These are phyloP conservation scores for Xylariaceae sp. DNA, from an alignment of 2,329 filamentous ascomycete genomes.

Conservation along the genomic window DNA sequence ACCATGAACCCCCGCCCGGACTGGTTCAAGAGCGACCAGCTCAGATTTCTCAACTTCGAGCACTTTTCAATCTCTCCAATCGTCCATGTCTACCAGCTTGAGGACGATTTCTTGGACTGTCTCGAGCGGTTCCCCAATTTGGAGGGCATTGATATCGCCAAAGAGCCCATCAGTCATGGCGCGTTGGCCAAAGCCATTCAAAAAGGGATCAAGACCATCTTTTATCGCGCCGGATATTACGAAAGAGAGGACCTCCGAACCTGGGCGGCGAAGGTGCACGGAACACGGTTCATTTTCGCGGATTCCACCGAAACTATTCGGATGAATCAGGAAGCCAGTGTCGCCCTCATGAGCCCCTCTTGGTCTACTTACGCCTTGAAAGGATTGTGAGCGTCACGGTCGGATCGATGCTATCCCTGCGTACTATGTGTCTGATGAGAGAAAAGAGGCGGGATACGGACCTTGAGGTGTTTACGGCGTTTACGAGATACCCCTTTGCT, in stretches of 20 bases:
- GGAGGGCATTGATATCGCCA: constrained; percentile 24
- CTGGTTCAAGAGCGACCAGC: constrained; percentile 27
- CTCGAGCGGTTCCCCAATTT: constrained; percentile 28
- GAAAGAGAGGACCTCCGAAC: constrained; percentile 14
- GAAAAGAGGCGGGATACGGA: too few relatives aligned
- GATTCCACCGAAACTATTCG: constrained; percentile 9
- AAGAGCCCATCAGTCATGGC: constrained; percentile 20
- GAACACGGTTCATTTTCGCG: constrained; percentile 18
- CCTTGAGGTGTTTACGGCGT: too few relatives aligned
- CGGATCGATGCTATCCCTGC: too few relatives aligned
- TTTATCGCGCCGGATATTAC: constrained; percentile 10
- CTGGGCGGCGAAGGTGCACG: constrained; percentile 24
- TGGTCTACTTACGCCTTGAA: too few relatives aligned
- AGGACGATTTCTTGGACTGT: constrained; percentile 19
- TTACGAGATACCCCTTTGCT: too few relatives aligned
- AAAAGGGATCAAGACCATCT: constrained; percentile 25
- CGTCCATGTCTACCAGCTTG: constrained; percentile 10
- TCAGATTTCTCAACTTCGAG: constrained; percentile 25
- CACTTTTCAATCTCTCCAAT: constrained; percentile 47
- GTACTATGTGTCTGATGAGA: too few relatives aligned
- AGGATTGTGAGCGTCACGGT: too few relatives aligned
- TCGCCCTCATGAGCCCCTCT: too few relatives aligned
- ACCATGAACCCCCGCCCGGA: constrained; percentile 1
- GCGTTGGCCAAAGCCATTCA: constrained; percentile 23
- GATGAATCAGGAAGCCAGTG: background rate